Percentiles rank a stretch among this genome's conserved stretches.
Evolutionary conservation across 2,329 filamentous ascomycete genomes (phyloP).

Genomic region (Phoma herbarum): DNA sequence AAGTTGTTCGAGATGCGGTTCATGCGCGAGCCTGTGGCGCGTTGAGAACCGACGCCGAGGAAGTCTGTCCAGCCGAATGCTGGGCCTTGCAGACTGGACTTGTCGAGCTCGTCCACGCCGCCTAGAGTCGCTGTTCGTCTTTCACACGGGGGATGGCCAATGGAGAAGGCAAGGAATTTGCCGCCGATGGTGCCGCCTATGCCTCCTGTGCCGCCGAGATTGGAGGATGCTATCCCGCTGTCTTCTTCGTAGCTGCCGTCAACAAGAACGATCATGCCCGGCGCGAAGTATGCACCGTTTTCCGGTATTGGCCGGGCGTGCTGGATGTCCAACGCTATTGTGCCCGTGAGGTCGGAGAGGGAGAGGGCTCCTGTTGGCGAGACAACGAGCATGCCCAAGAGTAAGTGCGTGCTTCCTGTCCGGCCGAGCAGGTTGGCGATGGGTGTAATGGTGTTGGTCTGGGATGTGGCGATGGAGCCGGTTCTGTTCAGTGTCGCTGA

Average conservation of each 20-base stretch:
- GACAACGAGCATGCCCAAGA: constrained; percentile 82
- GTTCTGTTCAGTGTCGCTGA: constrained; percentile 64
- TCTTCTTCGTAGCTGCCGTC: constrained; percentile 98
- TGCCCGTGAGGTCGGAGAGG: constrained; percentile 86
- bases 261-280: constrained; percentile 94
- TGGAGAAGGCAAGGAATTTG: constrained; percentile 86
- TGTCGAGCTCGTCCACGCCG: constrained; percentile 60
- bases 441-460: constrained; percentile 84
- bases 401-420: constrained; percentile 82
- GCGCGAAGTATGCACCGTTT: constrained; percentile 89
- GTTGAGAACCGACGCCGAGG: constrained; percentile 87
- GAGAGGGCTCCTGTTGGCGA: constrained; percentile 83
- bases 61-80: constrained; percentile 97
- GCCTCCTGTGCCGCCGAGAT: constrained; percentile 77
- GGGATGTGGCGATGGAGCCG: constrained; percentile 60
- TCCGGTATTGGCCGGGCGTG: constrained; percentile 84
- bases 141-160: constrained; percentile 92
- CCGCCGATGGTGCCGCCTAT: constrained; percentile 93
- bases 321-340: constrained; percentile 82
- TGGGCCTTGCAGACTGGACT: constrained; percentile 49
- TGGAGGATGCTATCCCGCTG: constrained; percentile 69
- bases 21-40: constrained; percentile 84
- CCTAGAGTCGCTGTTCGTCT: constrained; percentile 81
- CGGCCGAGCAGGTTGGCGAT: constrained; percentile 80
- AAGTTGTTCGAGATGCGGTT: constrained; percentile 77